Base-by-base conservation (phyloP, 2,329 filamentous ascomycete species). In the Colletotrichum musicola region DNA sequence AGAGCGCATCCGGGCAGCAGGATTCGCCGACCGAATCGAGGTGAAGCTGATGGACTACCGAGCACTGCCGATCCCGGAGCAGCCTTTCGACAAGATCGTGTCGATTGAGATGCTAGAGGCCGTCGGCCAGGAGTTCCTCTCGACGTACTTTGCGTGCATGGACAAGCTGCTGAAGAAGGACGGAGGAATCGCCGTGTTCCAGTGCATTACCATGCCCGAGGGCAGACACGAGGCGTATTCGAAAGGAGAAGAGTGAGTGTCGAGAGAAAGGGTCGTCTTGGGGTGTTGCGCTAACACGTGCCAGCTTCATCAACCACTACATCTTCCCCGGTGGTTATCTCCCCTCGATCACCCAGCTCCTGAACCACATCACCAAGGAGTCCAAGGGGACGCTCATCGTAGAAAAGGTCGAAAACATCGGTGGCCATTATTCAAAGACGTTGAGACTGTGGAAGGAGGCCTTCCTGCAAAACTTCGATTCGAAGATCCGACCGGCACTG, bases 91-190 rank as follows among this genome's bases (percentile, higher is more conserved):
- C 78, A 93, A 93, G 76, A 83, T 93, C 6, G 84, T 93, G 7
- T 92, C 90, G 4, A 92, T 93, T 66, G 92, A 94, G 75, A 94
- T 94, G 92, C 81, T 93, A 22, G 92, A 94, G 80, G 90, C 90
- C 1, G 92, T 93, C 0, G 92, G 92, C 3, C 82, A 85, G 59
- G 89, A 92, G 74, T 93, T 88, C 72, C 78, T 94, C 38, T 82
- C 84, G 20, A 90, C 86, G 1, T 94, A 93, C 75, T 94, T 94
- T 75, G 79, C 82, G 18, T 88, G 86, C 71, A 83, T 94, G 58
- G 82, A 93, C 72, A 81, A 82, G 64, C 77, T 93, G 38, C 77
- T 94, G 50, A 93, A 93, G 77, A 84, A 83, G 55, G 84, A 90
- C 16, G 89, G 88, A 3, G 89, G 90, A 1, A 86, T 93, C 50